Percentiles rank a stretch among this genome's conserved stretches.
These are phyloP conservation scores for Leucocoprinus birnbaumii DNA, from an alignment of 768 basidiomycete genomes.

Conservation along the genomic window DNA sequence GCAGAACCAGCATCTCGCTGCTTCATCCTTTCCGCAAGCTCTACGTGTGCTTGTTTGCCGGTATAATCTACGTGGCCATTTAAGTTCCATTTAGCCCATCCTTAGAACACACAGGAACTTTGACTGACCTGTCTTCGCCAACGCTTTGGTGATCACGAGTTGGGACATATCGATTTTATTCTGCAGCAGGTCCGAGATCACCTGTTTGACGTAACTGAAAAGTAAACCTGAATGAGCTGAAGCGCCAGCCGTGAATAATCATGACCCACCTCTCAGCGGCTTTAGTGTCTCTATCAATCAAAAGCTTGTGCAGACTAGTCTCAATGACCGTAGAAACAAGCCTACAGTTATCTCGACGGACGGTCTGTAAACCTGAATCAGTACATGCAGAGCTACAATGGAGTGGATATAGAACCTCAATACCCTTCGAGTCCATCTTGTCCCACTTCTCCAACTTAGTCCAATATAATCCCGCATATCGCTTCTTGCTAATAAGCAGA, in stretches of 20 bases:
- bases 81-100: not conserved
- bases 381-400: not conserved
- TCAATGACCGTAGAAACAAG: constrained; percentile 97
- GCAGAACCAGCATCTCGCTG: constrained; percentile 97
- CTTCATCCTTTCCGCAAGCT: constrained; percentile 93
- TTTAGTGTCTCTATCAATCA: constrained; percentile 92
- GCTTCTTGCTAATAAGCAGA: constrained; percentile 96
- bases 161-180: constrained; percentile 99
- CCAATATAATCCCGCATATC: constrained; percentile 98
- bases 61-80: constrained; percentile 64
- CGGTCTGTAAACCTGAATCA: constrained; percentile 57
- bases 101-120: not conserved
- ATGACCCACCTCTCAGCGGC: constrained; percentile 85
- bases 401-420: constrained; percentile 63
- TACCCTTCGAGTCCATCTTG: constrained; percentile 99
- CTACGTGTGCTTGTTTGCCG: constrained; percentile 95
- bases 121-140: constrained; percentile 75
- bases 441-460: constrained; percentile 93
- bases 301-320: constrained; percentile 96
- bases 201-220: constrained; percentile 90
- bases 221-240: constrained; percentile 10
- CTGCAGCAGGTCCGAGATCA: constrained; percentile 90
- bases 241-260: not conserved
- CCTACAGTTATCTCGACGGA: constrained; percentile 97
- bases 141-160: constrained; percentile 96